Evolutionary conservation across 495 filamentous ascomycete species (phyloP).

Genomic region (Penicillium angulare): DNA sequence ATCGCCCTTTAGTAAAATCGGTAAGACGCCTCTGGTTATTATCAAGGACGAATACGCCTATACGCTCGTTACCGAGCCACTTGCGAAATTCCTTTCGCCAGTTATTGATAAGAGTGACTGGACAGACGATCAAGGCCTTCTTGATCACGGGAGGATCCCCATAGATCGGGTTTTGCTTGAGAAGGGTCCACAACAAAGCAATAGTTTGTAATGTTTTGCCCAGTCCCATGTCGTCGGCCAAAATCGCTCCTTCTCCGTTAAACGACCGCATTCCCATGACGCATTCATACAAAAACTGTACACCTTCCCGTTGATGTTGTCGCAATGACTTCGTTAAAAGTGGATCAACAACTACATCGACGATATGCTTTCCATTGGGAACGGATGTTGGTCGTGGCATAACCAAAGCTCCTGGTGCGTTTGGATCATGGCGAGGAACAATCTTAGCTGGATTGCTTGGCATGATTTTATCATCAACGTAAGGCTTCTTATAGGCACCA

Average conservation of each 20-base stretch:
- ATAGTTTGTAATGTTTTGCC: constrained; percentile 83
- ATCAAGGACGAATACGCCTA: constrained; percentile 73
- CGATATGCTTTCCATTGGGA: constrained; percentile 64
- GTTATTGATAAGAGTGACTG: constrained; percentile 75
- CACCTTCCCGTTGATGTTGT: constrained; percentile 73
- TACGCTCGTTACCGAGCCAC: constrained; percentile 75
- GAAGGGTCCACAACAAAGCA: constrained; percentile 71
- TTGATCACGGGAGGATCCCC: constrained; percentile 62
- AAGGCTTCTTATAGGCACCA: constrained; percentile 58
- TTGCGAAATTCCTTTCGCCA: constrained; percentile 79
- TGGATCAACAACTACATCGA: constrained; percentile 81
- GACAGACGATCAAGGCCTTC: constrained; percentile 80
- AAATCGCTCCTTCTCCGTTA: constrained; percentile 70
- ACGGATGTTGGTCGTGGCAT: constrained; percentile 61
- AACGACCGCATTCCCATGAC: constrained; percentile 76
- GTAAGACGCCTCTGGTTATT: constrained; percentile 64
- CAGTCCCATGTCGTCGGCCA: constrained; percentile 83
- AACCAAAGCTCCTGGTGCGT: constrained; percentile 59
- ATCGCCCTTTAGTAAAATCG: constrained; percentile 74
- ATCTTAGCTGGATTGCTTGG: constrained; percentile 41
- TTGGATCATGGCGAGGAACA: constrained; percentile 66
- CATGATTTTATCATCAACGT: constrained; percentile 54
- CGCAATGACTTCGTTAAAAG: constrained; percentile 64
- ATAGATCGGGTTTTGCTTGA: constrained; percentile 77
- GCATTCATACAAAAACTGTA: constrained; percentile 79